These are phyloP conservation scores for Eucalyptus curtisii DNA, from an alignment of 345 rosid species.

Conservation along the genomic window DNA sequence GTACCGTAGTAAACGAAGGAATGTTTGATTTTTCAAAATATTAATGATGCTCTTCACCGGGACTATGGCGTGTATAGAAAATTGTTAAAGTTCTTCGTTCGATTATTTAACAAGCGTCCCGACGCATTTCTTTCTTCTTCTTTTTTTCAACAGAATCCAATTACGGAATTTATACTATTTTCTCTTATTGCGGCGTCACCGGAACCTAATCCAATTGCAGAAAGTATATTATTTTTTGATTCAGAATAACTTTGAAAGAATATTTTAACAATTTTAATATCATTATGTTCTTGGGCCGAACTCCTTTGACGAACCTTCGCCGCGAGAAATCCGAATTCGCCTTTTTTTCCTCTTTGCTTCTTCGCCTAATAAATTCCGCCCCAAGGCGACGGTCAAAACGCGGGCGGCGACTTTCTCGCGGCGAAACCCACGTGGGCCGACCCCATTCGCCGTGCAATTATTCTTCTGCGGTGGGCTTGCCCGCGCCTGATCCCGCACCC, in stretches of 20 bases:
- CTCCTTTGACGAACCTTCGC: background rate
- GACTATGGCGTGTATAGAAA: background rate
- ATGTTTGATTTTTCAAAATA: background rate
- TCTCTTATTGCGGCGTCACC: background rate
- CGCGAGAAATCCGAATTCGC: background rate
- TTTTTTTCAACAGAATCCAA: background rate
- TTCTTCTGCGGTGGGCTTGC: background rate
- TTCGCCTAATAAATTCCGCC: background rate
- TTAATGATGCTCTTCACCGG: background rate
- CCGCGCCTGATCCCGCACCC: background rate
- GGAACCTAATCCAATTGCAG: background rate
- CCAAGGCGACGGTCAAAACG: background rate
- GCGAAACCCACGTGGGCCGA: background rate
- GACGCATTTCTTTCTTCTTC: background rate
- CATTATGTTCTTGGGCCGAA: background rate
- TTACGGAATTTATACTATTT: background rate
- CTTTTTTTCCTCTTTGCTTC: background rate
- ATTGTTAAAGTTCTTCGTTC: background rate
- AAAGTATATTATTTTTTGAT: background rate
- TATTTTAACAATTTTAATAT: background rate
- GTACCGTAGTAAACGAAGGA: background rate
- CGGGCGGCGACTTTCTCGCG: background rate
- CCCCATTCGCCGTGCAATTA: background rate
- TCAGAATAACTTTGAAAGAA: background rate
- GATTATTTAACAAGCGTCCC: background rate